Evolutionary conservation across 2,329 filamentous ascomycete species (phyloP), one percentile per base, ranked within the genome.

Genomic region (Epichloe bromicola): DNA sequence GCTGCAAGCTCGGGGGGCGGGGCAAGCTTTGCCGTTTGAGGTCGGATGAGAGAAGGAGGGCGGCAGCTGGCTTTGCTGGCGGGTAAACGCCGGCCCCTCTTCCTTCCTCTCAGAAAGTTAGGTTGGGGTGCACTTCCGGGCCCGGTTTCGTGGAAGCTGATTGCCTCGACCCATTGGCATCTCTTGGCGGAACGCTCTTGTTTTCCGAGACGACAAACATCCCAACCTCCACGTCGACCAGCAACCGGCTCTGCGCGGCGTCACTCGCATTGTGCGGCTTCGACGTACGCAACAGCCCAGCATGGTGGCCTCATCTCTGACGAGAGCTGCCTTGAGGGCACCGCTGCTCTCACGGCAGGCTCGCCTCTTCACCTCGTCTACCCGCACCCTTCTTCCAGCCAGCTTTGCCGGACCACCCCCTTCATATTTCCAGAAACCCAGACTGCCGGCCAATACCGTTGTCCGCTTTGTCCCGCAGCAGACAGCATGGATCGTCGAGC

Each of bases 401-500:
- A 57, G 60, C 56, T 67, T 57, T 30, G 51, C 56, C 17, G 57
- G 57, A 3, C 56, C 61, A 40, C 33, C 37, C 37, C 77, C 83
- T 7, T 82, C 85, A n/a, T 94, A 94, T 70, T 95, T 95, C 69
- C 84, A 86, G 64, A 78, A 78, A 56, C 73, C 76, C 12, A 74
- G 78, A 20, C 76, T 96, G 49, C 93, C 93, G 30, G 87, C 90
- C 59, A 98, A 98, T 71, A 98, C 93, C 4, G 75, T 98, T 56
- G 75, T 98, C 61, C 88, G 91, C 54, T 98, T 97, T 70, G 93
- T 98, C 41, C 93, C 93, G n/a, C 93, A 98, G 71, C 93, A 98
- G 74, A 97, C 91, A 60, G 93, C 93, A 67, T 98, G 93, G 93
- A 91, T 98, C 53, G 93, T 98, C 52, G 93, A 98, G 79, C 90